Evolutionary conservation across 2,329 filamentous ascomycete species (phyloP), one percentile per base, ranked within the genome.

Genomic region (Hypomyces perniciosus): DNA sequence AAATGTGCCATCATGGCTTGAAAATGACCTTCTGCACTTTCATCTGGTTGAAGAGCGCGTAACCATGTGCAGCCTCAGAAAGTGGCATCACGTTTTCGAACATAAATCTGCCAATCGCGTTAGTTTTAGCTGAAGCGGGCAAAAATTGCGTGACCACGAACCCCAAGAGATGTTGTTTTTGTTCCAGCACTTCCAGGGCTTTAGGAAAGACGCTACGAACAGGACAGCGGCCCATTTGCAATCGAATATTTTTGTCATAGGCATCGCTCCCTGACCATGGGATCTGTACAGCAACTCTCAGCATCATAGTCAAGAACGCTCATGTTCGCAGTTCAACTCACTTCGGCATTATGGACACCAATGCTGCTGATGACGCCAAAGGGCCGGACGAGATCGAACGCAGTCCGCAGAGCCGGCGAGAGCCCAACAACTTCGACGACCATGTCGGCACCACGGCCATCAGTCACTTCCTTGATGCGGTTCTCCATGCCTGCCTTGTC

Each of bases 401-500:
- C 86, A 34, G 83, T 87, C 61, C 76, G 79, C 62, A 90, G 67
- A 2, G 86, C 87, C 35, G 83, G 78, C 48, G 81, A 83, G 54
- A 85, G 69, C 0, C 86, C 86, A 28, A 90, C 87, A 6, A 88
- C 85, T 66, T 91, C 87, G 58, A 96, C 83, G 2, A 93, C 83
- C 13, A 88, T 83, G 69, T 96, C 91, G 10, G 90, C 90, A 6
- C 91, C 91, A 37, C 91, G 77, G 6, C 90, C 90, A 12, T 86
- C 77, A 0, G 89, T 93, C 44, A 85, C 79, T 58, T 88, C 85
- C 62, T 83, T 83, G 48, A 96, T 83, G 48, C 85, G 79, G 58
- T 78, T 75, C 50, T 83, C 71, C 65, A 95, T 76, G 3, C 77
- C 81, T 37, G 84, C 80, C 44, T 76, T 77, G 54, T 88, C 80